Percentiles rank a stretch among this genome's conserved stretches.
Evolutionary conservation across 805 yeast genomes (phyloP).

Genomic region (Nakazawaea siamensis): DNA sequence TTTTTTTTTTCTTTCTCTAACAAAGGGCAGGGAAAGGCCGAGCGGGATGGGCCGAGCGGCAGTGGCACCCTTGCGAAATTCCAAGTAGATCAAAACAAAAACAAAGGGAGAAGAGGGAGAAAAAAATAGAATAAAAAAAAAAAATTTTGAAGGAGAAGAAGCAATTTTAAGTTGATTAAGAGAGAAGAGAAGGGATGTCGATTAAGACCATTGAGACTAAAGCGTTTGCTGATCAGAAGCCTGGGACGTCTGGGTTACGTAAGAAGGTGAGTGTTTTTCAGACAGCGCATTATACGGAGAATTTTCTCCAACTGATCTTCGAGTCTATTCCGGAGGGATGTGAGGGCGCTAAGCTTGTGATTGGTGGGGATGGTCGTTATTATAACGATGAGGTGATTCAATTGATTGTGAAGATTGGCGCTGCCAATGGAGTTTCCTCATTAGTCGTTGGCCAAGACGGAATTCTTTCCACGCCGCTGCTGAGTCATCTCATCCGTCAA

Average conservation of each 20-base stretch:
- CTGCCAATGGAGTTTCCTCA: conserved; percentile 85
- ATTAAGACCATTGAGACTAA: conserved; percentile 43
- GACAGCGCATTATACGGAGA: conserved; percentile 76
- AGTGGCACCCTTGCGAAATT: no score
- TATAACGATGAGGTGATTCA: conserved; percentile 79
- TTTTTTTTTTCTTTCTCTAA: no score
- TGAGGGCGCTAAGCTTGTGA: conserved; percentile 63
- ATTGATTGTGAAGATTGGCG: conserved; percentile 72
- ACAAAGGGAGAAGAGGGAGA: no score
- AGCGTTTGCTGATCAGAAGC: conserved; percentile 86
- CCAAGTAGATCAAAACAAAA: no score
- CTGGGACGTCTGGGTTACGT: conserved; percentile 96
- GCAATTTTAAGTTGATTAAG: no score
- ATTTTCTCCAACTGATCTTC: conserved; percentile 82
- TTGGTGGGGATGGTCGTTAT: conserved; percentile 97
- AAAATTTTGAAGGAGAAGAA: no score
- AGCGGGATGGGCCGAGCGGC: no score
- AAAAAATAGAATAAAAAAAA: no score
- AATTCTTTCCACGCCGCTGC: conserved; percentile 90
- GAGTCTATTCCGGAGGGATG: conserved; percentile 89
- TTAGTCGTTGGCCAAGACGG: conserved; percentile 85
- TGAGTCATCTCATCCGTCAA: conserved; percentile 81
- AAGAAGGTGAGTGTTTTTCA: conserved; percentile 85
- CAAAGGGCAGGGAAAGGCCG: no score
- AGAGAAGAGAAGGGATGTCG: background rate